Conservation (phyloP, 2,329 filamentous ascomycete species). For the Zasmidium cellare region DNA sequence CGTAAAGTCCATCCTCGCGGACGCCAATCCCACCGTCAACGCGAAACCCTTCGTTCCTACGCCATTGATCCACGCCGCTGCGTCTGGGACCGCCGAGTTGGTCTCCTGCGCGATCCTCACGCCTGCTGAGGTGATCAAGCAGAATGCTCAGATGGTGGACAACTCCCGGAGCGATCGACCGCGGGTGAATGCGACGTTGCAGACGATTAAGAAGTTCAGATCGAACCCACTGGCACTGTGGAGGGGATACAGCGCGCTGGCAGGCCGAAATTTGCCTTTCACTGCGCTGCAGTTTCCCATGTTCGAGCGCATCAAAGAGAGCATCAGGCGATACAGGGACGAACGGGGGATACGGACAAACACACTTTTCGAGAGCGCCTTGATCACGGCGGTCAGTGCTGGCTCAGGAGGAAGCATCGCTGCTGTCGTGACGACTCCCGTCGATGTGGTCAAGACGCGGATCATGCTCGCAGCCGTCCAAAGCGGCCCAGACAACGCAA, state of each 20-base stretch:
- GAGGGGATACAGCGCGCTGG: constrained; percentile 78
- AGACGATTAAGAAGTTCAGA: constrained; percentile 59
- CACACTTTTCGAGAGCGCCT: constrained; percentile 63
- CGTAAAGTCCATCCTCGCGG: constrained; percentile 63
- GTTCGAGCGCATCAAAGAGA: constrained; percentile 69
- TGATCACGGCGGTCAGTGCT: constrained; percentile 72
- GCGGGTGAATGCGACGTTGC: constrained; percentile 52
- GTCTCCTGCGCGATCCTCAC: constrained; percentile 85
- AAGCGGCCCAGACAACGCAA: constrained; percentile 10
- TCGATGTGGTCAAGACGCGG: constrained; percentile 86
- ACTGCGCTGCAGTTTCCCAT: constrained; percentile 87
- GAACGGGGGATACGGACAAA: constrained; percentile 38
- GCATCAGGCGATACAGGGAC: constrained; percentile 50
- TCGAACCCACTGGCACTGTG: constrained; percentile 56
- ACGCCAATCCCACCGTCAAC: constrained; percentile 47
- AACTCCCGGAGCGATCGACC: constrained; percentile 32
- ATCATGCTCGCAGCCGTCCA: constrained; percentile 73
- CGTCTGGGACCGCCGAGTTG: constrained; percentile 76
- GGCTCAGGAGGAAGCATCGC: constrained; percentile 72
- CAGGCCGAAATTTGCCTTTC: constrained; percentile 80
- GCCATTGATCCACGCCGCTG: constrained; percentile 69
- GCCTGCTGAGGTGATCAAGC: constrained; percentile 87
- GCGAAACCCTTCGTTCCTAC: constrained; percentile 56
- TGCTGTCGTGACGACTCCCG: constrained; percentile 80
- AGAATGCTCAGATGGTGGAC: constrained; percentile 84